A percentile compares a stretch with the other conserved stretches of the same genome.
These are phyloP conservation scores for Zygoascus ofunaensis DNA, from an alignment of 805 yeast species.

Conservation along the genomic window DNA sequence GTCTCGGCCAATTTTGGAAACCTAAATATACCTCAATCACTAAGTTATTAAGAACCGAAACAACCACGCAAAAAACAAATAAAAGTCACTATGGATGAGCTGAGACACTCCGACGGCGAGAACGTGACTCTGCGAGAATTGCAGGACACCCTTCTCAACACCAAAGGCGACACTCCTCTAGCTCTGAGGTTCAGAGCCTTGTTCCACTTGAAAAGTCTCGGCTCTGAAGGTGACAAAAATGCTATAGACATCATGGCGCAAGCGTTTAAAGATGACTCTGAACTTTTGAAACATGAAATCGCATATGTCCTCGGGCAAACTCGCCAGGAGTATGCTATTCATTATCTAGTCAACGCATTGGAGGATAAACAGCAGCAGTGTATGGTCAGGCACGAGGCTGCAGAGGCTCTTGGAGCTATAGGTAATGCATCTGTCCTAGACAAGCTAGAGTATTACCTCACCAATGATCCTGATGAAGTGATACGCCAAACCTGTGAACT, in stretches of 20 bases:
- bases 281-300: slow-evolving; percentile 91
- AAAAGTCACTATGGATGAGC: slow-evolving; percentile 23
- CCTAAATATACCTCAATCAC: no score
- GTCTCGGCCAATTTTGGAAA: no score
- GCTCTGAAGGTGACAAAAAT: slow-evolving; percentile 54
- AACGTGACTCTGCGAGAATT: slow-evolving; percentile 15
- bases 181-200: slow-evolving; percentile 91
- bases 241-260: slow-evolving; percentile 81
- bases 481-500: slow-evolving; percentile 96
- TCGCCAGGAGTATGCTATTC: slow-evolving; percentile 69
- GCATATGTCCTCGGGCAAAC: slow-evolving; percentile 97
- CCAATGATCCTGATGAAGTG: slow-evolving; percentile 73
- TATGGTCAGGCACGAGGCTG: slow-evolving; percentile 99
- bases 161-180: slow-evolving; percentile 54
- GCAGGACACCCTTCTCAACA: slow-evolving; percentile 23
- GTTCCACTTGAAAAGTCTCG: slow-evolving; percentile 80
- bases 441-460: slow-evolving; percentile 51
- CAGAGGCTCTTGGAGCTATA: slow-evolving; percentile 95
- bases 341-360: slow-evolving; percentile 64
- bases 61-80: no score
- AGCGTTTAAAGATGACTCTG: slow-evolving; percentile 73
- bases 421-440: slow-evolving; percentile 70
- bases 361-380: slow-evolving; percentile 53
- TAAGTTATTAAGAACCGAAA: no score
- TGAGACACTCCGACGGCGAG: slow-evolving; percentile 19